These are phyloP conservation scores for Phytopythium cucurbitacearum DNA, from an alignment of 352 stramenopile genomes.

Conservation along the genomic window DNA sequence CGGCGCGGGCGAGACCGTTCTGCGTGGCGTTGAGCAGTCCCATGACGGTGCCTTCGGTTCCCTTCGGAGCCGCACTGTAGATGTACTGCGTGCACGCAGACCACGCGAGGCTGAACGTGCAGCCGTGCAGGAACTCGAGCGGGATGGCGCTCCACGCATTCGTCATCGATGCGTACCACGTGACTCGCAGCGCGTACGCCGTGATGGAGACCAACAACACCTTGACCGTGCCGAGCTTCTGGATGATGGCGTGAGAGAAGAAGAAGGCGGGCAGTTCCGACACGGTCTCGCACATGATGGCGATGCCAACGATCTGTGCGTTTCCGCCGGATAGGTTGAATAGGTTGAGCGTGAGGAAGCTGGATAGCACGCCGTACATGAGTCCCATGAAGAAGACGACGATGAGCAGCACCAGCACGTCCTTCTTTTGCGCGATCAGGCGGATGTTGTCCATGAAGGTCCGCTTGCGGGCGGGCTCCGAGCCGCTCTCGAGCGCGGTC, in stretches of 20 bases:
- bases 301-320: constrained; percentile 62
- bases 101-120: constrained; percentile 52
- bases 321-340: constrained; percentile 67
- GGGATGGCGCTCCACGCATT: constrained; percentile 56
- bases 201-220: constrained; percentile 45
- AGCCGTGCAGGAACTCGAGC: constrained; percentile 52
- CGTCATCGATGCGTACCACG: constrained; percentile 54
- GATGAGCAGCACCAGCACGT: constrained; percentile 53
- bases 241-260: constrained; percentile 61
- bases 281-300: constrained; percentile 75
- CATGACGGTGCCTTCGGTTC: constrained; percentile 53
- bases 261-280: constrained; percentile 74
- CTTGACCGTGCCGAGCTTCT: constrained; percentile 53
- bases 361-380: constrained; percentile 72
- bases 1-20: constrained; percentile 44
- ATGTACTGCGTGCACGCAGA: constrained; percentile 53
- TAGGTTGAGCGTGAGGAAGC: constrained; percentile 67
- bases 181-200: constrained; percentile 43
- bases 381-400: constrained; percentile 71
- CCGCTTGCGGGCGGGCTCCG: constrained; percentile 7
- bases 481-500: constrained; percentile 16
- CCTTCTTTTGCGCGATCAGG: constrained; percentile 24
- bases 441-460: constrained; percentile 20
- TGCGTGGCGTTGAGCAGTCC: constrained; percentile 52
- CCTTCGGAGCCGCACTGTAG: constrained; percentile 32